Conservation (phyloP, 176 grass and related monocot genomes). For the Oryza glaberrima region DNA sequence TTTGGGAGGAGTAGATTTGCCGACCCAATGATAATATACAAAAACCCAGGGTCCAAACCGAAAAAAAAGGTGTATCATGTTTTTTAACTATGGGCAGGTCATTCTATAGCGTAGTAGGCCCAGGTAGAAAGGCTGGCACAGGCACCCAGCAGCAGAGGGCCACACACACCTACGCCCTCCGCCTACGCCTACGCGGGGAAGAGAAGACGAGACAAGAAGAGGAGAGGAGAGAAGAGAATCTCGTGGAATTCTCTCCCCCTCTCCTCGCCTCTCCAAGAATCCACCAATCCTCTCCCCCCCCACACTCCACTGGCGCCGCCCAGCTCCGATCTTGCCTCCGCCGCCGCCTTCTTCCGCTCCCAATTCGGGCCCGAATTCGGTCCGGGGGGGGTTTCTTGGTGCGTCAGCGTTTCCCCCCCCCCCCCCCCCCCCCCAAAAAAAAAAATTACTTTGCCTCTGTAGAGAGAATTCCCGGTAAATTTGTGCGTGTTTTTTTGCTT, state of each 20-base stretch:
- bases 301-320: background rate
- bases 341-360: too few species aligned
- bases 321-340: conserved; percentile 28
- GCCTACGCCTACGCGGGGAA: background rate
- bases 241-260: conserved; percentile 31
- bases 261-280: conserved; percentile 6
- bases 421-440: too few species aligned
- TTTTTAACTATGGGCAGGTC: too few species aligned
- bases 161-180: background rate
- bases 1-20: too few species aligned
- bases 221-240: conserved; percentile 18
- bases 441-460: background rate
- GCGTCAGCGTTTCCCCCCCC: background rate
- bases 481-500: background rate
- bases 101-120: too few species aligned
- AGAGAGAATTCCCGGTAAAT: background rate
- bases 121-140: background rate
- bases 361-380: conserved; percentile 2
- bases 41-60: too few species aligned
- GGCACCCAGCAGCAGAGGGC: background rate
- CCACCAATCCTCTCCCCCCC: background rate
- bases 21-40: too few species aligned
- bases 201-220: background rate
- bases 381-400: background rate
- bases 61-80: too few species aligned